phyloP scores from a whole-genome alignment of 495 filamentous ascomycete species.

The Chaetomium tenue region DNA sequence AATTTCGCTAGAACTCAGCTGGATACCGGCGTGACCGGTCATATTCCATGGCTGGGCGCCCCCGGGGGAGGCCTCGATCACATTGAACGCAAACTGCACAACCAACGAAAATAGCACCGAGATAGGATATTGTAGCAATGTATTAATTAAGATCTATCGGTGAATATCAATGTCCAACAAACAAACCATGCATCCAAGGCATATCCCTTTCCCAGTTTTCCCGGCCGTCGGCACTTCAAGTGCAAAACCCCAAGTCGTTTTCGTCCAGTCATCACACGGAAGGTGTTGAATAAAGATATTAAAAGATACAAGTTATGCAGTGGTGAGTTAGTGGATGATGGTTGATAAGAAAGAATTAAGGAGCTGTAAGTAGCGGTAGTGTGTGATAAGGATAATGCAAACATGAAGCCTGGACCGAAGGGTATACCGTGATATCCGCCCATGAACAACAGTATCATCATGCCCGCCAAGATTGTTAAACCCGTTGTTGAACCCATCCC shows the following conservation, averaged over 20 bases:
- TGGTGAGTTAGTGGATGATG: neutral
- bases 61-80: no score
- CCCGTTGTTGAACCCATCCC: neutral
- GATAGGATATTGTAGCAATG: neutral
- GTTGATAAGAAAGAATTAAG: neutral
- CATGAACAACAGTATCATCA: neutral
- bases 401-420: neutral
- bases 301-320: constrained; percentile 1
- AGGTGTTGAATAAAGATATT: neutral
- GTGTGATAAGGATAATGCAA: neutral
- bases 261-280: constrained; percentile 2
- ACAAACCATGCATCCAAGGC: neutral
- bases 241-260: constrained; percentile 2
- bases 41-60: no score
- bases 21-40: no score
- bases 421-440: constrained; percentile 3
- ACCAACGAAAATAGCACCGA: neutral
- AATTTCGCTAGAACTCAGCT: neutral
- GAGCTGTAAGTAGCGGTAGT: neutral
- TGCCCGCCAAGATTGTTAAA: neutral
- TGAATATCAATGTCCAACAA: neutral
- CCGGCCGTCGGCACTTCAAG: neutral
- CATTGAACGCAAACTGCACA: neutral
- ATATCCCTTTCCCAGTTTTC: neutral
- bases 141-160: neutral